Percentiles rank a stretch among this genome's conserved stretches.
Conservation (phyloP, 768 basidiomycete genomes). For the Lactarius quietus region DNA sequence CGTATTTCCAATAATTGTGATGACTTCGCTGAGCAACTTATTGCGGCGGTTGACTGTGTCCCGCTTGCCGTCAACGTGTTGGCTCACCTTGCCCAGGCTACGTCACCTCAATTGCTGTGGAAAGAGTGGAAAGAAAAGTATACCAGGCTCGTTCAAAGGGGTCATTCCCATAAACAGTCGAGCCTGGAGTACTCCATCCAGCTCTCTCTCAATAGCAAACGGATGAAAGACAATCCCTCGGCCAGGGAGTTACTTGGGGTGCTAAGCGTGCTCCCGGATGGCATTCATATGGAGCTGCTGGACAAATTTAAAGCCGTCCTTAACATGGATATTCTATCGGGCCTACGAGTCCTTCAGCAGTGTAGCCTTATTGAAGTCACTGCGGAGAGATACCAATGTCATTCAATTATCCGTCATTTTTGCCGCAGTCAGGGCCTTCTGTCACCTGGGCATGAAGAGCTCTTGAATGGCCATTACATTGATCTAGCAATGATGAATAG, state of each 20-base stretch:
- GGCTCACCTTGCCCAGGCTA: constrained; percentile 4
- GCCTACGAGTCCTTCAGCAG: background rate
- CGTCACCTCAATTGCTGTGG: background rate
- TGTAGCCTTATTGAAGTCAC: background rate
- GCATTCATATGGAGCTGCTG: constrained; percentile 1
- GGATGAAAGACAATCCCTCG: constrained; percentile 1
- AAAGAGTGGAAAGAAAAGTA: constrained; percentile 4
- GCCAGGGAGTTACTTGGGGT: constrained; percentile 5
- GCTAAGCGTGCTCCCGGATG: constrained; percentile 6
- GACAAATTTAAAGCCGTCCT: background rate
- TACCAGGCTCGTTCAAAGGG: background rate
- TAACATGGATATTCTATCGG: background rate
- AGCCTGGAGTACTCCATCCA: constrained; percentile 8
- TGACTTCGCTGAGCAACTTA: background rate
- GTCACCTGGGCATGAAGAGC: background rate
- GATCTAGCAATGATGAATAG: background rate
- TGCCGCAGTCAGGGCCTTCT: background rate
- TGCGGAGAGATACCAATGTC: background rate
- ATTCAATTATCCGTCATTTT: constrained; percentile 2
- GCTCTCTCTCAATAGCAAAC: constrained; percentile 5
- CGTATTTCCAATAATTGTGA: background rate
- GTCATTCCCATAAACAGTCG: background rate
- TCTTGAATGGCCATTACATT: background rate
- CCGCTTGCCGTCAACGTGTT: constrained; percentile 11
- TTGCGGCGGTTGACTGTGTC: constrained; percentile 6